phyloP scores from a whole-genome alignment of 208 protist genomes.

The Wallacemonas sp. region DNA sequence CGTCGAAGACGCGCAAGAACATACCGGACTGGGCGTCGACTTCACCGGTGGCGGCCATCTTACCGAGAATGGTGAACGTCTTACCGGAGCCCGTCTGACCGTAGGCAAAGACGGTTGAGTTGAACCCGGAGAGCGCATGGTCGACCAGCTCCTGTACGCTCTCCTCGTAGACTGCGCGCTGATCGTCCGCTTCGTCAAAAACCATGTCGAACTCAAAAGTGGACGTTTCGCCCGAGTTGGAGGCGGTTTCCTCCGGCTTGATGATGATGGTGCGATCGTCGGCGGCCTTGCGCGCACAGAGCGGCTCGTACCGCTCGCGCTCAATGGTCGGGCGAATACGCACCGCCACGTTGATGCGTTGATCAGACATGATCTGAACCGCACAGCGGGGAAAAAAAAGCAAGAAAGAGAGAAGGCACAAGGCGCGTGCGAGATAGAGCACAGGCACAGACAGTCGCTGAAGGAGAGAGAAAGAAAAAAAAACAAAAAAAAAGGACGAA shows the following conservation, averaged over 20 bases:
- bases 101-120: conserved; percentile 90
- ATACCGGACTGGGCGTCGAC: conserved; percentile 67
- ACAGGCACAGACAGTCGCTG: too few species aligned
- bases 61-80: conserved; percentile 91
- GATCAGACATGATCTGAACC: conserved; percentile 62
- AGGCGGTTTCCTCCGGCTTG: conserved; percentile 50
- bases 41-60: conserved; percentile 34
- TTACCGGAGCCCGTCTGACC: conserved; percentile 91
- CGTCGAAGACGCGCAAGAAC: conserved; percentile 86
- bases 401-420: conserved; percentile 16
- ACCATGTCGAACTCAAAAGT: conserved; percentile 87
- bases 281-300: conserved; percentile 71
- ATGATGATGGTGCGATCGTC: conserved; percentile 80
- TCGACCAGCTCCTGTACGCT: conserved; percentile 85
- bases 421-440: not conserved
- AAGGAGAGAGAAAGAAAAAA: too few species aligned
- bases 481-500: too few species aligned
- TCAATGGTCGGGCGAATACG: conserved; percentile 79
- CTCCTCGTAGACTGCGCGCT: conserved; percentile 81
- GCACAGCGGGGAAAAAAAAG: conserved; percentile 17
- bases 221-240: conserved; percentile 34
- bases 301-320: conserved; percentile 65
- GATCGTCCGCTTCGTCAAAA: conserved; percentile 79
- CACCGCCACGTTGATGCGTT: conserved; percentile 81
- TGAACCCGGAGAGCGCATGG: conserved; percentile 70